Evolutionary conservation across 495 filamentous ascomycete genomes (phyloP), one percentile per base, ranked within the genome.

Genomic region (Sphaerosporella brunnea): DNA sequence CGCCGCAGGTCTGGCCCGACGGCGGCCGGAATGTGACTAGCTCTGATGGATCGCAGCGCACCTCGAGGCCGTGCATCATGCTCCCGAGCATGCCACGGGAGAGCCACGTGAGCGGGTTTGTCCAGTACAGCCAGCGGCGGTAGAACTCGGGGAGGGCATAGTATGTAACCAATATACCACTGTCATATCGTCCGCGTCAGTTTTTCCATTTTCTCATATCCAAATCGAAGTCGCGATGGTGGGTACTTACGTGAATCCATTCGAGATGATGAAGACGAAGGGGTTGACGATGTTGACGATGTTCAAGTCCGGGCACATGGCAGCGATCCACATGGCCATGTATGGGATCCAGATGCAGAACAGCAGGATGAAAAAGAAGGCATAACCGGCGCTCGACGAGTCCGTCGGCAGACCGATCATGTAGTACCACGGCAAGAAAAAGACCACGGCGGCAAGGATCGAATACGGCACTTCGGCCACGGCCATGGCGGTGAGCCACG

Each of bases 341-440:
- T 57, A 50, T 7, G 56, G 55, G 23, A 59, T 50, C 51, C 58
- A 51, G 21, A 59, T 47, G 35, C 54, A 43, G 66, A 88, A 87
- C 0, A 90, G 70, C 55, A 92, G 65, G 1, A 74, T 75, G 77
- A 93, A 84, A 16, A 93, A 64, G 68, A 81, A 93, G 36, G 82
- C 77, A 59, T 92, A 92, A 36, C 87, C 67, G 1, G 75, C 73
- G 0, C 71, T 68, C 16, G 66, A 62, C 3, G 82, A 75, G 57
- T 93, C 87, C 24, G 63, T 62, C 55, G 80, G 79, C 0, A 90
- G 69, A 0, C 84, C 84, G 37, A 85, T 71, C 5, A 83, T 82
- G 60, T 85, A 88, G 58, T 87, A 87, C 79, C 79, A 87, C 50
- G 66, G 73, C 56, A 84, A 67, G 64, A 69, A 85, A 60, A 82